A percentile compares a stretch with the other conserved stretches of the same genome.
phyloP scores from a whole-genome alignment of 208 protist genomes.

The Trichomonas gallinae region DNA sequence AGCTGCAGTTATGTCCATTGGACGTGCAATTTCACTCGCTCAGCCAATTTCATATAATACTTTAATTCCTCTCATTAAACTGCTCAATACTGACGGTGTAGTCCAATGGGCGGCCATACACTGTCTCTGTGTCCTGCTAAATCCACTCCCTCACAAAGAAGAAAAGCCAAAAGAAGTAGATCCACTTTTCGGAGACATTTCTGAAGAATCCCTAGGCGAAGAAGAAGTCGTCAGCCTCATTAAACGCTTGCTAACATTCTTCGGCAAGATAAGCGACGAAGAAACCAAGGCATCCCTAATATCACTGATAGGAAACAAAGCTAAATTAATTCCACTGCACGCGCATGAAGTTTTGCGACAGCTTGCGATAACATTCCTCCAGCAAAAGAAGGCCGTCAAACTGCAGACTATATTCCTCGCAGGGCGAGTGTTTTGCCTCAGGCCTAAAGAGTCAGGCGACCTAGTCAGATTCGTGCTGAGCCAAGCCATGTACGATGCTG shows the following conservation, averaged over 20 bases:
- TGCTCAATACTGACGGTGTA: background rate
- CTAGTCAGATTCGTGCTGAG: background rate
- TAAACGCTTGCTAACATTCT: background rate
- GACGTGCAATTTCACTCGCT: background rate
- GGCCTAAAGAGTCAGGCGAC: background rate
- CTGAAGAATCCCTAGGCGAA: background rate
- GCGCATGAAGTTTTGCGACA: background rate
- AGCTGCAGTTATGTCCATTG: background rate
- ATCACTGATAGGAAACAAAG: background rate
- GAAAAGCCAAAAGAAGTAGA: background rate
- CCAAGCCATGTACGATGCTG: background rate
- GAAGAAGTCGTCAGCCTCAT: background rate
- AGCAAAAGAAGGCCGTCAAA: background rate
- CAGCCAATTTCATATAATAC: background rate
- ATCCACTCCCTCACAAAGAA: background rate
- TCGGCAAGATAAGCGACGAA: background rate
- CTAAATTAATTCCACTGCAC: background rate
- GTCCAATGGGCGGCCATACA: background rate
- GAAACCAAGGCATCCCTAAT: background rate
- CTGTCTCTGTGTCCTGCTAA: background rate
- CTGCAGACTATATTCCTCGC: background rate
- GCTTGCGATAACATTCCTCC: background rate
- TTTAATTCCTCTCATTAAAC: background rate
- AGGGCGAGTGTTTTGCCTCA: background rate
- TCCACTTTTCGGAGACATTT: background rate